Base-by-base conservation (phyloP, 345 rosid species). In the Trapa incisa region DNA sequence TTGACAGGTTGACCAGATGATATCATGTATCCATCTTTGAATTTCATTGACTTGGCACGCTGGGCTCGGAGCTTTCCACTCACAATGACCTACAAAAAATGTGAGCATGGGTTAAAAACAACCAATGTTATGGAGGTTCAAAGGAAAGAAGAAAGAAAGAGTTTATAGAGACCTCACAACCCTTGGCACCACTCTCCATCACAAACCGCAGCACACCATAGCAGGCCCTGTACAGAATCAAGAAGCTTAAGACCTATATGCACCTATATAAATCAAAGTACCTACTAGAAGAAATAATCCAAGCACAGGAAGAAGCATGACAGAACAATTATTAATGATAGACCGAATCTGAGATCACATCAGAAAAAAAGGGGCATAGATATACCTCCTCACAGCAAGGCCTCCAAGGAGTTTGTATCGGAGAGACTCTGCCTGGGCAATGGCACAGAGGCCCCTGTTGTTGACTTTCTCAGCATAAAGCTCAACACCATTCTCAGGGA, bases 1-100 rank as follows among this genome's bases (percentile, higher is more conserved):
- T 78, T 80, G 11, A 78, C 78, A 3, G 84, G 82, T n/a, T 76
- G 80, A 37, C 85, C 83, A 57, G 85, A 78, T 5, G 87, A 83
- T 29, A 79, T 81, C 85, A 78, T 79, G 73, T 79, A 81, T 9
- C 83, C 83, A 68, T 84, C 85, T 76, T 81, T 78, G 56, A 84
- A 84, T 66, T 79, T 76, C 85, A 84, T 73, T 2, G 81, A 75
- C 71, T 82, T 77, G 9, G 80, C 81, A 64, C 80, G 76, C 37
- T 73, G 79, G 47, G 88, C 80, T 39, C 79, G 68, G 1, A 80
- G 77, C 78, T 83, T 83, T 43, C 85, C 83, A 17, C 85, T 79
- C 3, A 81, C 80, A 41, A 75, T 81, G 7, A 79, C 84, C 85
- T 80, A 68, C 66, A 67, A 0, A 1, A 65, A 45, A 35, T 17